Conservation (phyloP, 352 stramenopile species). For the Pythium plurisporium region DNA sequence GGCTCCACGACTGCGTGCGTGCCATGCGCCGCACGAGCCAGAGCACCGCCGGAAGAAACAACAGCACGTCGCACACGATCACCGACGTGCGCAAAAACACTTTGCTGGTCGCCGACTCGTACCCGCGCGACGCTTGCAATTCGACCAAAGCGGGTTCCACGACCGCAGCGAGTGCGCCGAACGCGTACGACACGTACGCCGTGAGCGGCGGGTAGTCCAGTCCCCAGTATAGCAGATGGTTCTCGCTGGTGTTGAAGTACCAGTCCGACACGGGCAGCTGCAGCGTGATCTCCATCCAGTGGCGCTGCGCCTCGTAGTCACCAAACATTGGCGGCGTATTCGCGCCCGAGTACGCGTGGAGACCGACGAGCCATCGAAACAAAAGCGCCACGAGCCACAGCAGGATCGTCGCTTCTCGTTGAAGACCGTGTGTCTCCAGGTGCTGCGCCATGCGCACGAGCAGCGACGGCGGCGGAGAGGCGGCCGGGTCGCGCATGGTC, state of each 20-base stretch:
- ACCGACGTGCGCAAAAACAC: conserved; percentile 93
- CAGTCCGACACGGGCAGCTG: conserved; percentile 91
- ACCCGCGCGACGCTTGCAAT: conserved; percentile 73
- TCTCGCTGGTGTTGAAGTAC: conserved; percentile 90
- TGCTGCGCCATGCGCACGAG: conserved; percentile 42
- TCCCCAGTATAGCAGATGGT: conserved; percentile 97
- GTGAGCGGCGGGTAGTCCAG: conserved; percentile 98
- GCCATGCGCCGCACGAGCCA: conserved; percentile 45
- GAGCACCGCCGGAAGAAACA: conserved; percentile 84
- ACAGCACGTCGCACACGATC: conserved; percentile 86
- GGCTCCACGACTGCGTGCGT: conserved; percentile 29
- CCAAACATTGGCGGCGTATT: conserved; percentile 85
- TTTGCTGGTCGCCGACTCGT: conserved; percentile 82
- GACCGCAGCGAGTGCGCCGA: conserved; percentile 66
- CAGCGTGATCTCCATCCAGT: conserved; percentile 99
- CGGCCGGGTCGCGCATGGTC: neutral
- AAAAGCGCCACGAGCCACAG: conserved; percentile 56
- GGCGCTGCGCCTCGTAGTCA: conserved; percentile 97
- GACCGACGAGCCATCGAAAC: conserved; percentile 67
- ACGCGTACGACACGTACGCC: conserved; percentile 86
- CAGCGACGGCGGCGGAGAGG: conserved; percentile 23
- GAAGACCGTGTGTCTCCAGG: conserved; percentile 52
- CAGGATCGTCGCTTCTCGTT: conserved; percentile 36
- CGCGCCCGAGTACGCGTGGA: conserved; percentile 83
- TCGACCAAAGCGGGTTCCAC: conserved; percentile 87